Evolutionary conservation across 805 yeast genomes (phyloP), one percentile per base, ranked within the genome.

Genomic region (Wickerhamomyces ciferrii): DNA sequence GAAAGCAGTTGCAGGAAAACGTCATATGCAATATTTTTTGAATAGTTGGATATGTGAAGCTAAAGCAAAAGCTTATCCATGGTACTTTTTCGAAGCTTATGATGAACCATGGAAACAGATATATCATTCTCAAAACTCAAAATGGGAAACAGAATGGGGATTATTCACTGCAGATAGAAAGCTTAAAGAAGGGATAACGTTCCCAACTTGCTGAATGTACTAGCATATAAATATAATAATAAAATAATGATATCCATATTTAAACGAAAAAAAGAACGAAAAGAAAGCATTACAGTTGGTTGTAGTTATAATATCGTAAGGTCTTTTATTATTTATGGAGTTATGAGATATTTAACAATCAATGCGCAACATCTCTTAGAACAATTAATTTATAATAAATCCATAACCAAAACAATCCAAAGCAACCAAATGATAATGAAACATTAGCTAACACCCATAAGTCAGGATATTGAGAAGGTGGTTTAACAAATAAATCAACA

Each of bases 351-450:
- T 13, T 8, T 23, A 23, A n/a, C n/a, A 10, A 31, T 37, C 18
- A 37, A 37, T 37, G 39, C 13, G 23, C 13, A 4, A 42, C 36
- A 42, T 27, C 29, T 13, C 25, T 11, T 25, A 35, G 36, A 3
- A 21, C 25, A 5, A 37, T 35, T 27, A 81, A 61, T 49, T 76
- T 83, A 65, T 74, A 81, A 55, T 84, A 72, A 34, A 77, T 75
- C 96, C 97, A 94, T n/a, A 89, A 51, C 82, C 90, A 91, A 56
- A 87, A 87, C 41, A 85, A 58, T 0, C 67, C 61, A 56, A 91
- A 92, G 48, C 90, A 87, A 0, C 77, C 84, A 59, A 88, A 90
- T 0, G 94, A 84, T 3, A 90, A 58, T 0, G 83, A 57, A 38
- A 84, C 80, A 58, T 94, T 94, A 4, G 80, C 75, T 21, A 92